phyloP scores from a whole-genome alignment of 768 basidiomycete genomes.

The Sistotremastrum niveocremeum region DNA sequence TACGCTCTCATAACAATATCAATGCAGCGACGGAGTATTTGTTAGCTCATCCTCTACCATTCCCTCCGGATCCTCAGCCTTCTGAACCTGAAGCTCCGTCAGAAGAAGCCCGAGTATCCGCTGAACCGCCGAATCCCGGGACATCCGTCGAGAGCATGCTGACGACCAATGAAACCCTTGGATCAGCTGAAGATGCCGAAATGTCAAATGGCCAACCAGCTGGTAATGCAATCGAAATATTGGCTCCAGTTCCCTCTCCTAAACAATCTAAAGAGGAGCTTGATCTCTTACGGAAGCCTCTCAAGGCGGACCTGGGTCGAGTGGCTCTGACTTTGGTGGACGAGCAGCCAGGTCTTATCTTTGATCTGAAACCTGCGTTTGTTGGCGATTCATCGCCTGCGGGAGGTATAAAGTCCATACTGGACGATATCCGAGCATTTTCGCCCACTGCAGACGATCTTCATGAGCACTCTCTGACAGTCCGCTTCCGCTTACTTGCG shows the following conservation, averaged over 20 bases:
- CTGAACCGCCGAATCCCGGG: neutral
- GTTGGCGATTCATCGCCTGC: conserved; percentile 32
- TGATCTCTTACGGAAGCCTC: conserved; percentile 46
- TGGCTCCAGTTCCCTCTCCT: neutral
- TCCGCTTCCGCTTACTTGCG: conserved; percentile 76
- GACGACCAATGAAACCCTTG: neutral
- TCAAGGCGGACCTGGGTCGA: conserved; percentile 50
- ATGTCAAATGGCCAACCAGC: conserved; percentile 5
- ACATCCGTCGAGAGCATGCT: neutral
- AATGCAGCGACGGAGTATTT: conserved; percentile 80
- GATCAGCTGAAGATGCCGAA: conserved; percentile 4
- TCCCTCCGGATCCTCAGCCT: conserved; percentile 50
- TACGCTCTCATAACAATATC: conserved; percentile 79
- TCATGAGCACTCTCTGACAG: conserved; percentile 64
- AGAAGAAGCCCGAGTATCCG: conserved; percentile 1
- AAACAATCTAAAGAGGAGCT: conserved; percentile 33
- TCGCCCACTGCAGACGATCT: conserved; percentile 51
- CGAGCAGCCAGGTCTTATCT: conserved; percentile 75
- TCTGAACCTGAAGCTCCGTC: conserved; percentile 10
- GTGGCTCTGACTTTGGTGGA: conserved; percentile 73
- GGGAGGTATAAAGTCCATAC: conserved; percentile 47
- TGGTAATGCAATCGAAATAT: conserved; percentile 6
- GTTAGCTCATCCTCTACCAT: conserved; percentile 66
- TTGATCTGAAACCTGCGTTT: conserved; percentile 78
- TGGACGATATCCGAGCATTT: conserved; percentile 64